Base-by-base conservation (phyloP, 208 protist species). In the Acanthamoeba culbertsoni region DNA sequence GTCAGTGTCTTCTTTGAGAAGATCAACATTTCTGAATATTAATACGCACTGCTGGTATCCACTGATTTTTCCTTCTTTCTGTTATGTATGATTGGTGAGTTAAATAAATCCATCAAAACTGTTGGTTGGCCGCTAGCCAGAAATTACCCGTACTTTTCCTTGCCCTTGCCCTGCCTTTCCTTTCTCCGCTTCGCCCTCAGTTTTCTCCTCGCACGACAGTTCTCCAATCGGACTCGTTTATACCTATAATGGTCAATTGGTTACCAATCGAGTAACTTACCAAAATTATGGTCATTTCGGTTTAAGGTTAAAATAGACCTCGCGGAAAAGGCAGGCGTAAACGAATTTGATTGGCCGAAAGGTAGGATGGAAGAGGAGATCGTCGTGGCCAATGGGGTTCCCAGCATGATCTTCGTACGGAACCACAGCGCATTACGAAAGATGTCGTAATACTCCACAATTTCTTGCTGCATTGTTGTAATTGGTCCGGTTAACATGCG, bases 361-460 rank as follows among this genome's bases (percentile, higher is more conserved):
- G 71, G 71, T 3, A 53, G 12, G 28, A 82, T 40, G 20, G 71
- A 45, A 31, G 42, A 20, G 12, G 71, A 82, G 43, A 53, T 82
- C n/a, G 71, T 45, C n/a, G 71, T 20, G 42, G 71, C 71, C 42
- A 82, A n/a, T 43, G 71, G 71, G 42, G 42, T 82, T 16, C 28
- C 71, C 37, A 82, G 71, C 71, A 82, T 82, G 43, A 82, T 82
- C 8, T 26, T 2, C 4, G 71, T 82, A 1, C 71, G 2, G 71
- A 82, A 82, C 71, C 71, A 82, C 2, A 82, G 71, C 20, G 71
- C 71, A 18, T 82, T 82, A 43, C 71, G 71, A 43, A 82, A 82
- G 71, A 82, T 82, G 71, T 82, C 71, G 43, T 82, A 82, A 43
- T 82, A 40, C 26, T 82, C 71, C 42, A 82, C 43, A 16, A 82